Evolutionary conservation across 2,329 filamentous ascomycete genomes (phyloP), one percentile per base, ranked within the genome.

Genomic region (Knufia fluminis): DNA sequence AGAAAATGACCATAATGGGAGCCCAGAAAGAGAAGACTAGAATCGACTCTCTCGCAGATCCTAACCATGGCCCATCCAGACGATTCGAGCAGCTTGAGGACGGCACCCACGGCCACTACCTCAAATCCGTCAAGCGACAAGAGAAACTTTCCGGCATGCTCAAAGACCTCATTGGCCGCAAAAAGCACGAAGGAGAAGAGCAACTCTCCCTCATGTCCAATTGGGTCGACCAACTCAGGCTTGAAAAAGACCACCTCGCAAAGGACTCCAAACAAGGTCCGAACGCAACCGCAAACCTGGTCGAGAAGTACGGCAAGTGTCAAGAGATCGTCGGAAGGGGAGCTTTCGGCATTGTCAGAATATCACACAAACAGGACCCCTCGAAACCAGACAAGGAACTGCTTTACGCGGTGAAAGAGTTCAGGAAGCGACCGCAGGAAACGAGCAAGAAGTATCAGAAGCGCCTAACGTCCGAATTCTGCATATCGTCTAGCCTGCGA

Each of bases 381-480:
- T 86, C 83, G 61, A 85, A 88, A 59, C 76, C 75, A 24, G 82
- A 78, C 60, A 73, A 77, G 50, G 92, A 97, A 70, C 90, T 94
- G 70, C 77, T 98, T 8, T 98, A 92, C 63, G 92, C 92, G 32
- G 91, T 98, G 63, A 98, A 98, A 70, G 92, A 98, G 68, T 98
- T 98, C 71, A 87, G 91, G 52, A 85, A 91, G 56, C 80, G 90
- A 43, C 90, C 91, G 1, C 88, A 95, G 60, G 92, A 98, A 69
- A 94, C 88, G 12, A 83, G 90, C 60, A 95, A 95, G 72, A 94
- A 94, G 65, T 98, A 97, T 67, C 94, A 92, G 75, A 98, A 97
- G 67, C 85, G 92, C 22, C 76, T 98, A 47, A 97, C 92, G 1
- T 90, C 91, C 44, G 92, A 98, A 64, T 98, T 98, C 66, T 97